Conservation (phyloP, 2,329 filamentous ascomycete species). For the Penicillium janthinellum region DNA sequence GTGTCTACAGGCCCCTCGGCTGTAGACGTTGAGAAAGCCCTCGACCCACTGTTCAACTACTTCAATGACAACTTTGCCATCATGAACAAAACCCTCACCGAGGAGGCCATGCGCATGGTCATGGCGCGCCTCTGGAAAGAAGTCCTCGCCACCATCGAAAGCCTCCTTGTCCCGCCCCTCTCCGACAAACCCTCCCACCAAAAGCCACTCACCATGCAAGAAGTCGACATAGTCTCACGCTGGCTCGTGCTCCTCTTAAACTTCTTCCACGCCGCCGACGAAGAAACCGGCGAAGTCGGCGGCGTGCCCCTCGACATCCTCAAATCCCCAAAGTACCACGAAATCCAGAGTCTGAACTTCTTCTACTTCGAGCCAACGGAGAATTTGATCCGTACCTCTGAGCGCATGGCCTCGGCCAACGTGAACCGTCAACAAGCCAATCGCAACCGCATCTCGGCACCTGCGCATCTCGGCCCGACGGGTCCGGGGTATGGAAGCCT, state of each 20-base stretch:
- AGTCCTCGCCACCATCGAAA: conserved; percentile 87
- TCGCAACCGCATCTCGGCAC: conserved; percentile 70
- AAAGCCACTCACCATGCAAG: conserved; percentile 77
- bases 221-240: conserved; percentile 91
- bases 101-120: conserved; percentile 95
- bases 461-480: conserved; percentile 52
- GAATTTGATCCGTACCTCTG: conserved; percentile 89
- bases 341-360: conserved; percentile 93
- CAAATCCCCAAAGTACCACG: conserved; percentile 97
- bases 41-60: conserved; percentile 85
- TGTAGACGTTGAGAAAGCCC: conserved; percentile 74
- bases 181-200: conserved; percentile 93
- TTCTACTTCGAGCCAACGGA: conserved; percentile 96
- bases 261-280: conserved; percentile 93
- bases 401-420: conserved; percentile 89
- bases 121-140: conserved; percentile 99
- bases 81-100: conserved; percentile 95
- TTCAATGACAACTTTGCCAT: conserved; percentile 99
- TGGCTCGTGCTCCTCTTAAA: conserved; percentile 89
- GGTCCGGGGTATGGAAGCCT: conserved; percentile 53
- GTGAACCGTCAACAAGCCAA: conserved; percentile 72
- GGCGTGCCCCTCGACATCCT: conserved; percentile 89
- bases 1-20: conserved; percentile 62
- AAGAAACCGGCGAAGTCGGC: conserved; percentile 76
- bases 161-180: conserved; percentile 84